Conservation (phyloP, 306 rosid genomes). For the Psophocarpus tetragonolobus region DNA sequence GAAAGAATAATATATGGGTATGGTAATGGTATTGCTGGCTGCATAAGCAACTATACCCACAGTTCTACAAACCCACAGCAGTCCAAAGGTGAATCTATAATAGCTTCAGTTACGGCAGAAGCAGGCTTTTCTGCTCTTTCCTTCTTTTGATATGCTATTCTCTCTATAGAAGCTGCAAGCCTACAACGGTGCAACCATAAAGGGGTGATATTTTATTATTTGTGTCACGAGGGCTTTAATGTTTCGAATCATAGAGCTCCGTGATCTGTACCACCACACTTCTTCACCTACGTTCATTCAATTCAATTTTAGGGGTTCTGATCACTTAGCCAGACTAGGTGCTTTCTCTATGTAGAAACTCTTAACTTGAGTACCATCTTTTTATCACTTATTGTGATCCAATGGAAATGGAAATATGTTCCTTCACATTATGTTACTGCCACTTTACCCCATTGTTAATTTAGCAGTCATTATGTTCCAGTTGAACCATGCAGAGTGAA, state of each 20-base stretch:
- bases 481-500: not conserved
- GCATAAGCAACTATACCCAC: conserved; percentile 14
- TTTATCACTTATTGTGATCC: not conserved
- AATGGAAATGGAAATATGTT: not conserved
- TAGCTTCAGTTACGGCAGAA: conserved; percentile 25
- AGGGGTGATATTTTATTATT: conserved; percentile 11
- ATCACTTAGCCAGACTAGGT: not conserved
- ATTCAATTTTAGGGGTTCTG: conserved; percentile 6
- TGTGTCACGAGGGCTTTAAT: conserved; percentile 8
- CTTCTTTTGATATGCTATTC: conserved; percentile 25
- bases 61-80: conserved; percentile 6
- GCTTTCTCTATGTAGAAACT: not conserved
- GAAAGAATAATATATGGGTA: not conserved
- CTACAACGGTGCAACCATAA: conserved; percentile 25
- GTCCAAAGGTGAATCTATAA: conserved; percentile 5
- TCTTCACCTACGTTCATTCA: conserved; percentile 30
- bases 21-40: not conserved
- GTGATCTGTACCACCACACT: not conserved
- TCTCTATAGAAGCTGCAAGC: conserved; percentile 23
- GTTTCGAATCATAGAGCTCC: conserved; percentile 3
- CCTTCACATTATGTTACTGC: not conserved
- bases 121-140: conserved; percentile 33
- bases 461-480: not conserved
- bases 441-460: not conserved
- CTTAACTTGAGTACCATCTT: not conserved